Conservation (phyloP, 805 yeast species). For the Candida qinlingensis region DNA sequence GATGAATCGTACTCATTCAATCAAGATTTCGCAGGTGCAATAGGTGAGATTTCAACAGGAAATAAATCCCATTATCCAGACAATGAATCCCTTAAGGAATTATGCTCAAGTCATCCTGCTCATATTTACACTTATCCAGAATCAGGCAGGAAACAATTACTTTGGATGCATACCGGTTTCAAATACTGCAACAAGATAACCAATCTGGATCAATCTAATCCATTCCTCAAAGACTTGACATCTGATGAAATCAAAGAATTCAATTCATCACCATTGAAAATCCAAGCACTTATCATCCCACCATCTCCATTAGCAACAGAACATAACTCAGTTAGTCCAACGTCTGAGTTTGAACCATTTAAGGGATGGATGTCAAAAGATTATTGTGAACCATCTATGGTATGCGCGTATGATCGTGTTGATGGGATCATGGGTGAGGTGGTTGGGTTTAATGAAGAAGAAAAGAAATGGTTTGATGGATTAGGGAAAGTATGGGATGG, state of each 20-base stretch:
- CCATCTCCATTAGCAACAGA: constrained; percentile 34
- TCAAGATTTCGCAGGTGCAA: constrained; percentile 8
- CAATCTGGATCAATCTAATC: constrained; percentile 7
- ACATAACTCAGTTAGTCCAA: constrained; percentile 2
- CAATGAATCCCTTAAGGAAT: constrained; percentile 24
- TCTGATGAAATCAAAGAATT: constrained; percentile 23
- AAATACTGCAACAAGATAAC: constrained; percentile 34
- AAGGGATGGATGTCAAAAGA: constrained; percentile 43
- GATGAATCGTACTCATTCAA: constrained; percentile 8
- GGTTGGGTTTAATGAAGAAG: constrained; percentile 6
- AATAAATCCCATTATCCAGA: constrained; percentile 7
- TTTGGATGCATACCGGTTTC: constrained; percentile 58
- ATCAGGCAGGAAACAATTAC: constrained; percentile 32
- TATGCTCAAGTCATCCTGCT: constrained; percentile 56
- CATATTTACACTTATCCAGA: constrained; percentile 31
- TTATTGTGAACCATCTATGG: constrained; percentile 45
- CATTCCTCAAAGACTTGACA: constrained; percentile 6
- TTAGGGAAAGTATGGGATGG: constrained; percentile 14
- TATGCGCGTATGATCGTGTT: constrained; percentile 51
- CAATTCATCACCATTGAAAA: constrained; percentile 31
- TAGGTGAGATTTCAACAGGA: constrained; percentile 14
- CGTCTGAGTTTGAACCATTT: neutral
- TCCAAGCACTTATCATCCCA: constrained; percentile 42
- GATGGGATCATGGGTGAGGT: constrained; percentile 6
- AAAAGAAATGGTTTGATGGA: constrained; percentile 1